These are phyloP conservation scores for Volvox africanus DNA, from an alignment of 139 green algal species.

Conservation along the genomic window DNA sequence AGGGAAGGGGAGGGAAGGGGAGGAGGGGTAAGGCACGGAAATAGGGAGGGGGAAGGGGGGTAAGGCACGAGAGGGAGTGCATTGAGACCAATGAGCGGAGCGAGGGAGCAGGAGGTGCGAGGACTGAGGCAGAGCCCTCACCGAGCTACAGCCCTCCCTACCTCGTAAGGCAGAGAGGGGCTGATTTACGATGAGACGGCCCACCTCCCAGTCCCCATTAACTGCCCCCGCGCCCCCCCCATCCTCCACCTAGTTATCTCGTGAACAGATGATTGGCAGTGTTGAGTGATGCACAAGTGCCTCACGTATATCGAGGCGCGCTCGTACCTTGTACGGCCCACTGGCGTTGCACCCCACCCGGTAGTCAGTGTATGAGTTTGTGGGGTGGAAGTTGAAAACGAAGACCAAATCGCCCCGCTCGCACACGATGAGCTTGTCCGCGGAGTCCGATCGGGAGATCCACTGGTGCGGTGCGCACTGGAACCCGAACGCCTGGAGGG, in stretches of 20 bases:
- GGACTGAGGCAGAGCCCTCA: too few relatives aligned
- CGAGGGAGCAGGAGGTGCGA: too few relatives aligned
- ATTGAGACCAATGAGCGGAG: too few relatives aligned
- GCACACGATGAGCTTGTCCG: conserved; percentile 95
- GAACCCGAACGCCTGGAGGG: conserved; percentile 84
- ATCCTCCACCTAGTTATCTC: too few relatives aligned
- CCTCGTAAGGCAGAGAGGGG: too few relatives aligned
- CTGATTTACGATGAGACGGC: too few relatives aligned
- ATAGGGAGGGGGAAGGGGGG: neutral
- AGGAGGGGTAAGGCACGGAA: neutral
- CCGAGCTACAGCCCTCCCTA: too few relatives aligned
- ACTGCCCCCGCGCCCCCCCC: too few relatives aligned
- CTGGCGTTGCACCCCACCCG: conserved; percentile 84
- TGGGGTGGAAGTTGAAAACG: conserved; percentile 99
- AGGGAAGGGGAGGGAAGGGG: neutral
- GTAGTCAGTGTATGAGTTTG: conserved; percentile 92
- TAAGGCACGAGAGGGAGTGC: too few relatives aligned
- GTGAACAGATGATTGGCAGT: too few relatives aligned
- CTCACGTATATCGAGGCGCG: too few relatives aligned
- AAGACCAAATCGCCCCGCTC: conserved; percentile 97
- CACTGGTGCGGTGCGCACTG: conserved; percentile 84
- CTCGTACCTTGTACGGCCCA: conserved; percentile 61
- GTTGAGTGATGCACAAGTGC: too few relatives aligned
- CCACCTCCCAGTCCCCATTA: neutral
- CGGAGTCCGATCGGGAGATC: conserved; percentile 83